phyloP scores from a whole-genome alignment of 345 rosid species.

The Pistacia vera region DNA sequence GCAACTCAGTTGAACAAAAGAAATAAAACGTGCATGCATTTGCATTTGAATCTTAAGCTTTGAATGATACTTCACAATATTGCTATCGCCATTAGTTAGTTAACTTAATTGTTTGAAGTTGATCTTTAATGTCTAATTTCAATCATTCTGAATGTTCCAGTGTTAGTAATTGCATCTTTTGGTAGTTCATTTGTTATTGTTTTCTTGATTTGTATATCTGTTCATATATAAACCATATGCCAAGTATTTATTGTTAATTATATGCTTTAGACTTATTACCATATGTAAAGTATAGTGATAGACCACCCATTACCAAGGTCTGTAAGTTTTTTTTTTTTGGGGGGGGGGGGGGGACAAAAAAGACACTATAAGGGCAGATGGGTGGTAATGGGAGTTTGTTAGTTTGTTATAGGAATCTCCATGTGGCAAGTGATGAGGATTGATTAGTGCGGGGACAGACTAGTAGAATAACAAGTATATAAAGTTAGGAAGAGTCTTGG shows the following conservation, averaged over 20 bases:
- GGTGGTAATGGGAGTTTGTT: too few species aligned
- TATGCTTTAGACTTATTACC: constrained; percentile 10
- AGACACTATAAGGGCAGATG: too few species aligned
- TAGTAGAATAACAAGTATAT: too few species aligned
- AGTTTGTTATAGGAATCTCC: too few species aligned
- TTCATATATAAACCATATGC: neutral
- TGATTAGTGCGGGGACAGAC: too few species aligned
- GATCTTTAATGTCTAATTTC: neutral
- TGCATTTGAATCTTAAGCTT: neutral
- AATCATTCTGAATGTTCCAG: neutral
- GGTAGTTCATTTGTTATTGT: neutral
- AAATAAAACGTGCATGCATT: neutral
- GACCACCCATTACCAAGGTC: too few species aligned
- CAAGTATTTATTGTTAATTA: neutral
- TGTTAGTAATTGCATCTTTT: neutral
- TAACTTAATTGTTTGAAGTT: neutral
- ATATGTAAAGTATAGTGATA: neutral
- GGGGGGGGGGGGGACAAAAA: too few species aligned
- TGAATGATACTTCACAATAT: neutral
- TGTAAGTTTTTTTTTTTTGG: too few species aligned
- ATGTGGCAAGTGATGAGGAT: too few species aligned
- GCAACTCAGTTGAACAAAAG: neutral
- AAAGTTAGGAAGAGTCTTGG: too few species aligned
- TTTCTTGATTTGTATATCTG: neutral
- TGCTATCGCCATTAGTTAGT: neutral